Evolutionary conservation across 352 stramenopile species (phyloP).

Genomic region (Phytopythium delawarense): DNA sequence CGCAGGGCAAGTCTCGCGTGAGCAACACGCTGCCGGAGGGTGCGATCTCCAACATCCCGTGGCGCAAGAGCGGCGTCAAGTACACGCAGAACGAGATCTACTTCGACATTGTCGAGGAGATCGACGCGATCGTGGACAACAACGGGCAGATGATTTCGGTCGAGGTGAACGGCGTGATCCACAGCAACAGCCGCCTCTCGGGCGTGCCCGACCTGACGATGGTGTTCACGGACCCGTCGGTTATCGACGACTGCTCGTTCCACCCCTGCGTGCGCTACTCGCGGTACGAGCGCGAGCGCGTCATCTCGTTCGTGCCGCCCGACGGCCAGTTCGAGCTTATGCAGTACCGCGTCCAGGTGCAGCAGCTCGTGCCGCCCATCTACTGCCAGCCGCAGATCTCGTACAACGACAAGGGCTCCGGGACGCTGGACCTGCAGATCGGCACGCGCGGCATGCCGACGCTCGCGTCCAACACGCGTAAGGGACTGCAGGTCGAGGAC

Average conservation of each 20-base stretch:
- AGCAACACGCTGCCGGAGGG: slow-evolving; percentile 91
- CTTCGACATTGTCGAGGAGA: slow-evolving; percentile 97
- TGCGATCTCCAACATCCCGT: slow-evolving; percentile 96
- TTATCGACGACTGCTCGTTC: slow-evolving; percentile 98
- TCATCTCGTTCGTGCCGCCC: slow-evolving; percentile 97
- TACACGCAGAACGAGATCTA: slow-evolving; percentile 99
- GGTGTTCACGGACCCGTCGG: slow-evolving; percentile 93
- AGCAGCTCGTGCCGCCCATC: slow-evolving; percentile 81
- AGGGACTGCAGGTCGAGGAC: slow-evolving; percentile 83
- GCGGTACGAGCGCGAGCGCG: slow-evolving; percentile 93
- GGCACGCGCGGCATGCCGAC: slow-evolving; percentile 72
- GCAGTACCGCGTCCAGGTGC: slow-evolving; percentile 82
- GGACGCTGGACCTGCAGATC: slow-evolving; percentile 71
- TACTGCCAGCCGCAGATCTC: slow-evolving; percentile 87
- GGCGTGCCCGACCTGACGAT: slow-evolving; percentile 97
- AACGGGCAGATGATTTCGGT: slow-evolving; percentile 90
- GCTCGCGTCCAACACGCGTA: slow-evolving; percentile 77
- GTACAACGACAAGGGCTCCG: slow-evolving; percentile 71
- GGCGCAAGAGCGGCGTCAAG: slow-evolving; percentile 94
- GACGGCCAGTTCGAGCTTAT: slow-evolving; percentile 97
- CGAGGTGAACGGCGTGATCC: slow-evolving; percentile 94
- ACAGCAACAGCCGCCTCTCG: slow-evolving; percentile 94
- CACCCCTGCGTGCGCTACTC: slow-evolving; percentile 97
- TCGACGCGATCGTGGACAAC: slow-evolving; percentile 95
- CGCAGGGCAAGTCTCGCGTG: slow-evolving; percentile 81